phyloP scores from a whole-genome alignment of 208 protist genomes.

The Trypanosoma theileri region DNA sequence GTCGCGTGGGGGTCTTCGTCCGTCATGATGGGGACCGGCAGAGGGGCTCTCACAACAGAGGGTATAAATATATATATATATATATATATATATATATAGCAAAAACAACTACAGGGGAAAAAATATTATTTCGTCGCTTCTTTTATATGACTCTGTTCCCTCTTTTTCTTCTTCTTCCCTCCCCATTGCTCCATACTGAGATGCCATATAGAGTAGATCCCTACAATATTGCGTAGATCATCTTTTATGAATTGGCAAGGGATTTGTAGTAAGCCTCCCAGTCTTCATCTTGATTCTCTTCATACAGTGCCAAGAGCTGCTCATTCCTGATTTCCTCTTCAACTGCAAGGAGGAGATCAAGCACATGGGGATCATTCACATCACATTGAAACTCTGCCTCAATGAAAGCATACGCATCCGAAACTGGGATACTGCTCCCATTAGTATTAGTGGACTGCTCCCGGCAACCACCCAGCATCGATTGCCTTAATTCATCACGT shows the following conservation, averaged over 20 bases:
- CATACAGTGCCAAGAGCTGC: constrained; percentile 55
- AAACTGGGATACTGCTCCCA: background rate
- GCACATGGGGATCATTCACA: constrained; percentile 40
- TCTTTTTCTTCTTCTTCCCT: background rate
- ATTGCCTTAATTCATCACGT: constrained; percentile 24
- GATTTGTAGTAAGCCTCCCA: constrained; percentile 74
- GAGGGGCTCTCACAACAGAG: too few species aligned
- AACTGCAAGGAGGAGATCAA: constrained; percentile 61
- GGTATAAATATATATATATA: background rate
- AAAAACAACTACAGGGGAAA: too few species aligned
- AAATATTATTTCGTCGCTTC: constrained; percentile 1
- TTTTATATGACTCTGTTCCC: background rate
- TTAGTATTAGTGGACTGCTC: background rate
- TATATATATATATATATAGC: background rate
- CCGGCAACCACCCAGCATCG: constrained; percentile 28
- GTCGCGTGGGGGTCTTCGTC: background rate
- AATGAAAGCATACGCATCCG: constrained; percentile 28
- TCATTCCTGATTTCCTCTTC: constrained; percentile 85
- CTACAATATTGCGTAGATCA: background rate
- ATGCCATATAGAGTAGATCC: too few species aligned
- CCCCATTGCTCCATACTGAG: too few species aligned
- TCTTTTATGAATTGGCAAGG: constrained; percentile 16
- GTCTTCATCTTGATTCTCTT: constrained; percentile 54
- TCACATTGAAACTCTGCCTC: constrained; percentile 62
- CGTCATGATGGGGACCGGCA: too few species aligned